phyloP scores from a whole-genome alignment of 2,329 filamentous ascomycete genomes.

The Laburnicola sp. region DNA sequence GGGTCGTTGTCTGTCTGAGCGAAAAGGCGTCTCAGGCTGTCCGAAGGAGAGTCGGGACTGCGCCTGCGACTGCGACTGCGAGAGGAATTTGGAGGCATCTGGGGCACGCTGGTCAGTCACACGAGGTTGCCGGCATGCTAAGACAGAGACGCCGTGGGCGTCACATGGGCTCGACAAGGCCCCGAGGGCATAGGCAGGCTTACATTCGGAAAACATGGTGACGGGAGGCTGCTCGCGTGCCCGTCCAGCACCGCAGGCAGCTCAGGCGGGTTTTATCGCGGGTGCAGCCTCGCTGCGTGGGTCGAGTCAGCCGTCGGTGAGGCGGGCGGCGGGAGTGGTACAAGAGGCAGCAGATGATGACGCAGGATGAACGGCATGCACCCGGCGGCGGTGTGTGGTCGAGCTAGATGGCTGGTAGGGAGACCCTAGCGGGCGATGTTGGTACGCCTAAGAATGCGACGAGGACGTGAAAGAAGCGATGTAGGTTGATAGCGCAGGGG shows the following conservation, averaged over 20 bases:
- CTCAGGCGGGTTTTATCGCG: conserved; percentile 23
- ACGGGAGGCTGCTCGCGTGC: conserved; percentile 19
- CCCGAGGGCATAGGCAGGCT: conserved; percentile 49
- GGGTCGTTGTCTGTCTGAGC: conserved; percentile 49
- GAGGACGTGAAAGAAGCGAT: background rate
- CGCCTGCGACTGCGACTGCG: conserved; percentile 97
- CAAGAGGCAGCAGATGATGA: conserved; percentile 38
- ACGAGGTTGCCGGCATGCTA: conserved; percentile 35
- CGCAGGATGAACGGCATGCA: conserved; percentile 35
- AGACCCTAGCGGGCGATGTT: background rate
- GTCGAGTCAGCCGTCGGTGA: conserved; percentile 34
- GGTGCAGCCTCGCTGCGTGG: conserved; percentile 27
- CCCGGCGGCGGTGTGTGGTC: conserved; percentile 12
- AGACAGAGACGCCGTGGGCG: conserved; percentile 33
- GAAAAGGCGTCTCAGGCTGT: conserved; percentile 53
- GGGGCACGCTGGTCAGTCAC: conserved; percentile 48
- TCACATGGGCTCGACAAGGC: conserved; percentile 42
- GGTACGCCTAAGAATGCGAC: background rate
- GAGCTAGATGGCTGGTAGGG: conserved; percentile 3
- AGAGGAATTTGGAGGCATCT: conserved; percentile 98
- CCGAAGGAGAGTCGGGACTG: conserved; percentile 84
- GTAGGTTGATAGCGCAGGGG: background rate
- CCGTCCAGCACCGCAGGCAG: conserved; percentile 21
- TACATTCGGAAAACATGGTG: conserved; percentile 87
- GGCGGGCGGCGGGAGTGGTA: conserved; percentile 34